Evolutionary conservation across 768 basidiomycete genomes (phyloP), one percentile per base, ranked within the genome.

Genomic region (Lyophyllum decastes): DNA sequence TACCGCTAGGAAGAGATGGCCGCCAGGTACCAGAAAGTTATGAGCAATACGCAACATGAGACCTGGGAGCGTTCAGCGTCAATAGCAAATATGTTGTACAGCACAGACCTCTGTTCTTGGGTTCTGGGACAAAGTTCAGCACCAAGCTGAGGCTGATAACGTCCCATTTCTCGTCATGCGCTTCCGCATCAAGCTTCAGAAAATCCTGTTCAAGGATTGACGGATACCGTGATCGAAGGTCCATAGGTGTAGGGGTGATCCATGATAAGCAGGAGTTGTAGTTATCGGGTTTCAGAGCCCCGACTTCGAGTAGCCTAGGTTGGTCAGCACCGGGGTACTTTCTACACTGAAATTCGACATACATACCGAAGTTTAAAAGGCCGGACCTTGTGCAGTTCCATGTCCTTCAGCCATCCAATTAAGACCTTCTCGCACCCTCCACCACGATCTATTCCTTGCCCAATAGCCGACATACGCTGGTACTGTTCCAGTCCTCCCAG

Each of bases 161-260:
- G 62, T 93, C 88, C 89, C 93, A 97, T 62, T 76, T 76, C 58
- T 73, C 79, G 10, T 67, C 66, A 65, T 89, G 73, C 61, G 80
- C 74, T 17, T 64, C 67, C 51, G 70, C 63, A 50, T 88, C 82
- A 70, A 94, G 75, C 5, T 80, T 67, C 44, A 96, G 70, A 65
- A 96, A 95, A 68, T 97, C 92, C 68, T 95, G 93, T 68, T 95
- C 87, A n/a, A 76, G 24, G 25, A 97, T 95, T 35, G 76, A 71
- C 0, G 94, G 89, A 70, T 96, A 93, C 45, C 88, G 83, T 10
- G 94, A 90, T 61, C 84, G 87, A 58, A 97, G 74, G 68, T 97
- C 95, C 61, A 96, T 93, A 0, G 93, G 86, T 0, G 79, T 84
- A 26, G 78, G 79, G 17, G 83, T 76, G 51, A 97, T 85, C 93